Evolutionary conservation across 768 basidiomycete genomes (phyloP), one percentile per base, ranked within the genome.

Genomic region (Trametes punicea): DNA sequence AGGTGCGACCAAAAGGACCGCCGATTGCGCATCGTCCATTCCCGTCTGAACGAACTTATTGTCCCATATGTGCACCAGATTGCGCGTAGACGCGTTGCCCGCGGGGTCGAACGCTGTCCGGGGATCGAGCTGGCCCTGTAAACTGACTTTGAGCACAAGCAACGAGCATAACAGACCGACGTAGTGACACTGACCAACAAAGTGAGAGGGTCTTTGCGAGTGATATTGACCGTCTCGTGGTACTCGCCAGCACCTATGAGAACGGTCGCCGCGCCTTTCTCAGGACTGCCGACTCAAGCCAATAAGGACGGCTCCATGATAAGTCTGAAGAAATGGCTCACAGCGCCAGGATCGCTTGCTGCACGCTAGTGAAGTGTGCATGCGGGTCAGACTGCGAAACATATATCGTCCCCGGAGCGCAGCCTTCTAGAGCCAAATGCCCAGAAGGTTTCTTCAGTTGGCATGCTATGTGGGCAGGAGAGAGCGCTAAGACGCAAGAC

Each of bases 231-330:
- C 0, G 74, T 77, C 68, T 86, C 85, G 46, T 78, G 76, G 57
- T 87, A 88, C 46, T 78, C 73, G 6, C 86, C 86, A 51, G 71
- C 70, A 0, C 74, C 84, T 34, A 88, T 73, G 25, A 87, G 76
- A 33, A 87, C 82, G 6, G 71, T 71, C 0, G 74, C 78, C 4
- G 57, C 26, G 3, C 73, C 75, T 7, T 68, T 63, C 25, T 72
- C 62, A 0, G 79, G 74, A 18, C 83, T 87, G 31, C 20, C 5
- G n/a, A 23, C 0, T 27, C 52, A 21, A 9, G 10, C n/a, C n/a
- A n/a, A 34, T 23, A 27, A 36, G 8, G 1, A 18, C 21, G 20
- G 10, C 30, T 16, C n/a, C 7, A 16, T 9, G 3, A 8, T 15
- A 7, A 29, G 25, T 11, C 7, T 8, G 40, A 41, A 2, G 21